Base-by-base conservation (phyloP, 371 early-diverging fungal species). In the Lichtheimia ramosa region DNA sequence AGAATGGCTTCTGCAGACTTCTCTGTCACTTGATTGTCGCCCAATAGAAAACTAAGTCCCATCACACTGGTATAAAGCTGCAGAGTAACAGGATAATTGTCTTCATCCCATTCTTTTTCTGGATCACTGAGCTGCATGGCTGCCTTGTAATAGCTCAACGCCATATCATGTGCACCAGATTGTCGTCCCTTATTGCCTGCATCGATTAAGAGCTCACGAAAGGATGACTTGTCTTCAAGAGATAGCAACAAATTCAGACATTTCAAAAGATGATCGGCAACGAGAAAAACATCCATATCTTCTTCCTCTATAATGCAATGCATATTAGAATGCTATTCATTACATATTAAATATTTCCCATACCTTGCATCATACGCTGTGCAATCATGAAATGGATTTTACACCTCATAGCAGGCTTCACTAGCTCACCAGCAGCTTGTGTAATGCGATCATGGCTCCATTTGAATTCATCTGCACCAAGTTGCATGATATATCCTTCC, bases 391-490 rank as follows among this genome's bases (percentile, higher is more conserved):
- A 53, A 52, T 79, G 79, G 15, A 79, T 79, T 24, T 61, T 68
- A 40, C 65, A 68, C 5, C 74, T 59, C 3, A 56, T 62, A 21
- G 57, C 61, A 1, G 71, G 70, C 21, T 71, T 58, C n/a, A 66
- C 79, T 0, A 79, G 55, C 20, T 69, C 71, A 71, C 73, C 75
- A 1, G 79, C 79, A 10, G 79, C 79, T 61, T 73, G 76, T 0
- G 76, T 75, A 34, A 71, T 75, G 15, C 76, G 68, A 54, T 79
- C 79, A 52, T 79, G 79, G 3, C 69, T 74, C 74, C 75, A 79
- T 60, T 66, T 73, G 28, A 79, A 79, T 27, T 75, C 74, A 42
- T 79, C 76, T 12, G 61, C 62, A 51, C 73, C 75, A 6, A 75
- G 51, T 0, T 74, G 71, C 24, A 79, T 24, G 42, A 79, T 73